Evolutionary conservation across 2,329 filamentous ascomycete genomes (phyloP), one percentile per base, ranked within the genome.

Genomic region (Rutstroemia sp.): DNA sequence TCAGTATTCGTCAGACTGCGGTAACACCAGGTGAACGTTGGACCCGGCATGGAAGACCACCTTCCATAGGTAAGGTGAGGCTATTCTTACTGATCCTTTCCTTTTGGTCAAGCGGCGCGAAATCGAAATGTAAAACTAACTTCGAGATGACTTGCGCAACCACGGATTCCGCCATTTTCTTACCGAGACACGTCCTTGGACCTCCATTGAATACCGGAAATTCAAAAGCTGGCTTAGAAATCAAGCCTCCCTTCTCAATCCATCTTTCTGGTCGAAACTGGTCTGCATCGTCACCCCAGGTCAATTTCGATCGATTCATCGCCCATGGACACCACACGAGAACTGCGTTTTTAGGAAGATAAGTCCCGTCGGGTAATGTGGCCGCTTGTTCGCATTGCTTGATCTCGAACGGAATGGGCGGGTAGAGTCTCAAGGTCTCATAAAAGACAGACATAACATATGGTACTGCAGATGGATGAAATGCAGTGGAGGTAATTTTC

Each of bases 191-290:
- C 2, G 75, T 74, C 39, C 83, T 73, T n/a, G 79, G 72, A 0
- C 83, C 83, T 18, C 82, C 83, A 62, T 86, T 84, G 67, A 86
- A 86, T 3, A 86, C 82, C 1, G 80, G 82, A 61, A 79, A 86
- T 67, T 85, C 82, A 16, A 75, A 76, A 2, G 78, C 72, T 52
- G 73, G 74, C 58, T 75, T 78, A 30, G 64, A 69, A 16, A 79
- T 65, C 3, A 78, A 60, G 30, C 70, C 73, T 0, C 71, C 74
- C 9, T 72, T 67, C 19, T 68, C 66, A 2, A 86, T 68, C 78
- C 81, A 86, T 45, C 83, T 72, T 52, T 79, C 77, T 0, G 83
- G 83, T 3, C 72, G 73, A 61, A 85, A 86, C 0, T 65, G 63
- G 42, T 79, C 77, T 6, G 80, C 77, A 60, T 85, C 79, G 0